phyloP scores from a whole-genome alignment of 129 eudicot species.

The Flaveria bidentis region DNA sequence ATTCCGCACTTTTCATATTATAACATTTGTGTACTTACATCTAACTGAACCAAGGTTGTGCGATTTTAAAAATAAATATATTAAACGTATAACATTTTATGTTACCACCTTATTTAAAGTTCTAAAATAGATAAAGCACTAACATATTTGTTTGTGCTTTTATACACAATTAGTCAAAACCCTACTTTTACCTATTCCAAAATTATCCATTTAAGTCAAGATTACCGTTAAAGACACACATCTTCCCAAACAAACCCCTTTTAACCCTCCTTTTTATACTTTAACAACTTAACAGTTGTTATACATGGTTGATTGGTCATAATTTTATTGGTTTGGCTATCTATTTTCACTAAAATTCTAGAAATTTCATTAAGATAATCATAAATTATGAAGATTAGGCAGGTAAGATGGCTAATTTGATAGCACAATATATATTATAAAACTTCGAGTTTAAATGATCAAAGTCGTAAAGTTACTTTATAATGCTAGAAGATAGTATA shows the following conservation, averaged over 20 bases:
- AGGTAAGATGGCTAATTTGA: conserved; percentile 17
- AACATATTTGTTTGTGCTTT: neutral
- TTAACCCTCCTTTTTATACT: conserved; percentile 5
- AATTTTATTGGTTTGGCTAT: conserved; percentile 25
- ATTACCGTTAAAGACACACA: conserved; percentile 38
- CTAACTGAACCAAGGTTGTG: too few species aligned
- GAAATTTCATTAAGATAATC: conserved; percentile 9
- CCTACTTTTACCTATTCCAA: conserved; percentile 5
- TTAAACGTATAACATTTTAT: too few species aligned
- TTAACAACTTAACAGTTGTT: neutral
- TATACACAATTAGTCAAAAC: neutral
- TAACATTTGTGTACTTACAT: too few species aligned
- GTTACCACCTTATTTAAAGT: too few species aligned
- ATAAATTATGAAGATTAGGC: neutral
- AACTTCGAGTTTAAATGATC: neutral
- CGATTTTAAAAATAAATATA: too few species aligned
- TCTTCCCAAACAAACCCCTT: conserved; percentile 21
- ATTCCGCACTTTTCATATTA: too few species aligned
- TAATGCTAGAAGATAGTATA: neutral
- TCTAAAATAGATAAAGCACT: too few species aligned
- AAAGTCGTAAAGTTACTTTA: conserved; percentile 13
- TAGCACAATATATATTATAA: conserved; percentile 8
- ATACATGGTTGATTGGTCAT: conserved; percentile 25
- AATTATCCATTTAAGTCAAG: conserved; percentile 21
- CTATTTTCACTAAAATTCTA: conserved; percentile 16